Evolutionary conservation across 768 basidiomycete genomes (phyloP), one percentile per base, ranked within the genome.

Genomic region (Termitomyces sp.): DNA sequence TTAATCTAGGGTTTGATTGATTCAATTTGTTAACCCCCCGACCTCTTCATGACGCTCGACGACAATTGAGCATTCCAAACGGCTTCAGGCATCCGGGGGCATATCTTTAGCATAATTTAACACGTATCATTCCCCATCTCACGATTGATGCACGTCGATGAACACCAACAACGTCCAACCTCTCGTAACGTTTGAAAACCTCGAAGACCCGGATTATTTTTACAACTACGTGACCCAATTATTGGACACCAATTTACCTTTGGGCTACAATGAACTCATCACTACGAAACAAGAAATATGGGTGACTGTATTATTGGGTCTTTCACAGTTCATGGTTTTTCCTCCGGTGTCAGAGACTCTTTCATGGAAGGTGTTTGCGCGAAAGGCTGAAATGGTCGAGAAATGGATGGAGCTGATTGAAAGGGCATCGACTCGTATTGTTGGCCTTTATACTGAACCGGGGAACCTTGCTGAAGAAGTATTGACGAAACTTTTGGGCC

Each of bases 301-400:
- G 83, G 62, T 76, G 11, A 73, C 75, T 25, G 71, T 85, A 53
- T 70, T 86, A 46, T 63, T 73, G 43, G 78, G 74, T 0, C 68
- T 86, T 22, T 74, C 81, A 1, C 81, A 84, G 42, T 74, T 80
- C 54, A 76, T 82, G 59, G 74, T 84, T 39, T 84, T 89, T 63
- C 83, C 84, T n/a, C 57, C 60, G 15, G 68, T 76, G 10, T 77
- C 81, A n/a, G 71, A 70, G 22, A 66, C 70, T 31, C 70, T 77
- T 23, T 67, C 73, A 2, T 88, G 85, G 81, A 71, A 70, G 39
- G 74, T 76, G 11, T 74, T 82, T 60, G 75, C 81, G 60, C 84
- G 86, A 62, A 83, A 81, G 59, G 72, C 83, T 52, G 75, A 71
- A 52, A 70, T 87, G 58, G 78, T 78, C 4, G 78, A 83, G 39